Evolutionary conservation across 495 filamentous ascomycete species (phyloP), one percentile per base, ranked within the genome.

Genomic region (Aspergillus sclerotioniger): DNA sequence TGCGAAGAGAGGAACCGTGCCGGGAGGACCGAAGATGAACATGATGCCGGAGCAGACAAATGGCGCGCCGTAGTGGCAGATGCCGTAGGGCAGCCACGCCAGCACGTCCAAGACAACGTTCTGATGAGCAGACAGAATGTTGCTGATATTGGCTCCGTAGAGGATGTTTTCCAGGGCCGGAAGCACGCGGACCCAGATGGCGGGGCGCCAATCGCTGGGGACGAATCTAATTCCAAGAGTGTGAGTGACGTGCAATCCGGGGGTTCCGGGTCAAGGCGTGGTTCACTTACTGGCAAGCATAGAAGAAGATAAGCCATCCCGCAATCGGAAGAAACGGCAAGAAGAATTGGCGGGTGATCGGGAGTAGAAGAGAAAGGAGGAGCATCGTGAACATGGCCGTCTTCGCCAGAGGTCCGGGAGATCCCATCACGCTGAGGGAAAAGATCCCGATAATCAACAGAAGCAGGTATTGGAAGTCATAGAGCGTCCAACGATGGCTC

Each of bases 101-200:
- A 98, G 73, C 54, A 98, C 72, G 60, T 95, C 90, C 35, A 98
- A 80, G 48, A 91, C 76, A 9, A 87, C 82, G 73, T 87, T 84
- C 48, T 88, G 89, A 71, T 96, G 90, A 25, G 90, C 88, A 5
- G 92, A 94, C 45, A 98, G 84, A 56, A 96, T 94, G 71, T 96
- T 96, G 76, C 90, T 95, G 49, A 98, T 83, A 75, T 96, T 96
- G 31, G 91, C 91, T 50, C 93, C 93, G 69, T 98, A 98, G 50
- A 98, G 78, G 54, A 98, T 94, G 72, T 98, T 96, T 70, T 98
- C 93, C 59, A 98, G 82, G n/a, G 93, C 89, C 3, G 93, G 93
- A 12, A 98, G 80, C 19, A 98, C 90, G 57, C 90, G 88, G 56
- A 96, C 93, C 89, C 91, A 96, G 62, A 98, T 96, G 44, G 89